These are phyloP conservation scores for Cadophora malorum DNA, from an alignment of 2,329 filamentous ascomycete species.

Conservation along the genomic window DNA sequence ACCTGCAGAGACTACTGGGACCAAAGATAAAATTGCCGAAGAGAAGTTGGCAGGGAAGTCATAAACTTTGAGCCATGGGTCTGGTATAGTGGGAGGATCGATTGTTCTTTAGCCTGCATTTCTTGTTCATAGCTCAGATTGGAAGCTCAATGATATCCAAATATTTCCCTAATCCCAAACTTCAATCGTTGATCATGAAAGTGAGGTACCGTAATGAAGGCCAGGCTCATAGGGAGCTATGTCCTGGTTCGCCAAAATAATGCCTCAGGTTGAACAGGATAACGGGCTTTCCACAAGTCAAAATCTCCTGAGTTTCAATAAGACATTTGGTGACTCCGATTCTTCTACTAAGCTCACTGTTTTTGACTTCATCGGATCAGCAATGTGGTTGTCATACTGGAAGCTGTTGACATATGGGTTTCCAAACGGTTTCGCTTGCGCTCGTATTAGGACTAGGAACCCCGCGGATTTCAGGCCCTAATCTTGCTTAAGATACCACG, in stretches of 20 bases:
- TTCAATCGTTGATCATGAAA: background rate
- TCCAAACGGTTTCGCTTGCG: background rate
- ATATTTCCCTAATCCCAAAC: background rate
- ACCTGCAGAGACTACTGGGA: conserved; percentile 41
- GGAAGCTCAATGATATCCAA: conserved; percentile 26
- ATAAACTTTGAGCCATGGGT: conserved; percentile 13
- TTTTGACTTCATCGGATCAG: too few relatives aligned
- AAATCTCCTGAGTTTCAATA: too few relatives aligned
- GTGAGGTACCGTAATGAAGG: too few relatives aligned
- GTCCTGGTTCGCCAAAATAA: too few relatives aligned
- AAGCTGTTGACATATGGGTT: too few relatives aligned
- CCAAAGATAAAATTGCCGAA: conserved; percentile 43
- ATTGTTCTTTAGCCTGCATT: conserved; percentile 25
- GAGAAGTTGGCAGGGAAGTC: conserved; percentile 41
- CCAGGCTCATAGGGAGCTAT: too few relatives aligned
- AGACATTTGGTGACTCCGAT: too few relatives aligned
- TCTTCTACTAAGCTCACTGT: too few relatives aligned
- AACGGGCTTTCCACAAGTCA: too few relatives aligned
- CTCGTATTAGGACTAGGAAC: too few relatives aligned
- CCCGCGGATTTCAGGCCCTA: background rate
- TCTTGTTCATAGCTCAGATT: conserved; percentile 19
- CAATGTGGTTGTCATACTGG: too few relatives aligned
- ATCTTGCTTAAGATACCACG: background rate
- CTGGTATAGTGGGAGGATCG: background rate
- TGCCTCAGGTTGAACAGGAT: too few relatives aligned